phyloP scores from a whole-genome alignment of 176 grass and related monocot species.

The Oryza officinalis region DNA sequence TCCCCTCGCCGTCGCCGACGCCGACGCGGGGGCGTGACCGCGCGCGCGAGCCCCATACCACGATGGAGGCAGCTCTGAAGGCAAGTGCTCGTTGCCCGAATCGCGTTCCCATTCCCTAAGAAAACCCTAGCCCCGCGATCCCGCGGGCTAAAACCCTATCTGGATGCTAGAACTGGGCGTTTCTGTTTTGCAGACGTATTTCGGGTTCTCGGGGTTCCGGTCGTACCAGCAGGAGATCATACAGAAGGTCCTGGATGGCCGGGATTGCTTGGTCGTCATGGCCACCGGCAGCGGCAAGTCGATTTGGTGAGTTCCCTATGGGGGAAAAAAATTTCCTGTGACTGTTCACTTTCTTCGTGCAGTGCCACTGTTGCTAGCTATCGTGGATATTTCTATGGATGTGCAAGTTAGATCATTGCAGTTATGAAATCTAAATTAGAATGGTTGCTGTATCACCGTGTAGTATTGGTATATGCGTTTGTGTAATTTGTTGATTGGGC shows the following conservation, averaged over 20 bases:
- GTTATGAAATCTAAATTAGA: background rate
- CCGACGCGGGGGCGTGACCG: background rate
- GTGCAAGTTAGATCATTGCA: background rate
- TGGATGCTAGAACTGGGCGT: background rate
- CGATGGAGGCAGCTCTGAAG: constrained; percentile 76
- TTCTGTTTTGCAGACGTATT: constrained; percentile 54
- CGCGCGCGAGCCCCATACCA: background rate
- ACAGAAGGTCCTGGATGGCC: constrained; percentile 59
- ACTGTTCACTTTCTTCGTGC: background rate
- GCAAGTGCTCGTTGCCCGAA: background rate
- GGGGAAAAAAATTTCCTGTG: background rate
- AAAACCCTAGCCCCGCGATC: constrained; percentile 11
- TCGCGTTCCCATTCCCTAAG: background rate
- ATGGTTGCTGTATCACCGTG: background rate
- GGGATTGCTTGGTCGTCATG: constrained; percentile 90
- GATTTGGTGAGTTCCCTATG: constrained; percentile 48
- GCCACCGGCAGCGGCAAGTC: constrained; percentile 97
- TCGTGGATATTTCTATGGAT: background rate
- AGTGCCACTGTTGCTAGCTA: background rate
- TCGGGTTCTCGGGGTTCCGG: constrained; percentile 67
- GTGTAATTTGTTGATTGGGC: background rate
- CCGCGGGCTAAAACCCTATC: constrained; percentile 24
- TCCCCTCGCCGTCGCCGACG: background rate
- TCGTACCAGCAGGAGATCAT: constrained; percentile 83
- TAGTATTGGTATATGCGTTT: background rate